These are phyloP conservation scores for Plasmodium relictum DNA, from an alignment of 169 alveolate species.

Conservation along the genomic window DNA sequence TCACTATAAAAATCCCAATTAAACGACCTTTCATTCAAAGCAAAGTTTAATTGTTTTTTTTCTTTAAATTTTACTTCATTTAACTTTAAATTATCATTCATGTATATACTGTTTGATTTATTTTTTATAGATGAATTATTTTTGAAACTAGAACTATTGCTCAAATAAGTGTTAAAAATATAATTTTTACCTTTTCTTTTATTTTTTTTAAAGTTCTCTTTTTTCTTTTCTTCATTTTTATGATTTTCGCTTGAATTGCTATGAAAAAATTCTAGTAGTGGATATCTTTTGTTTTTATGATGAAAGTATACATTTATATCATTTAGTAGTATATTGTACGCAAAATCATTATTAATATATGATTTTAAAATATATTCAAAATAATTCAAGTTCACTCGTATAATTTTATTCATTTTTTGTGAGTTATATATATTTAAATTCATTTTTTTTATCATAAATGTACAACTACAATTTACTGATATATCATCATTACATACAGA, in stretches of 20 bases:
- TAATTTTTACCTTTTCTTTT: constrained; percentile 35
- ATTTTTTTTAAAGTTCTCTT: constrained; percentile 1
- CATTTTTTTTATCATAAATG: not conserved
- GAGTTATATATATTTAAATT: constrained; percentile 3
- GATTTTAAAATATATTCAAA: constrained; percentile 22
- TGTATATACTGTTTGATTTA: not conserved
- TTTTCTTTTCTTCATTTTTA: constrained; percentile 16
- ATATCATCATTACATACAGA: not conserved
- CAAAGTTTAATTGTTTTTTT: not conserved
- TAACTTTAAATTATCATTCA: not conserved
- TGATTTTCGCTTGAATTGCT: not conserved
- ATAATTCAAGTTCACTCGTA: constrained; percentile 7
- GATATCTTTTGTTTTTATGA: constrained; percentile 43
- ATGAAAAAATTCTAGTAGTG: constrained; percentile 21
- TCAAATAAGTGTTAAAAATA: constrained; percentile 22
- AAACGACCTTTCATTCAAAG: not conserved
- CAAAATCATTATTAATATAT: constrained; percentile 50
- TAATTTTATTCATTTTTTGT: constrained; percentile 20
- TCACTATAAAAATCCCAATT: not conserved
- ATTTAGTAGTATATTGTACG: constrained; percentile 23
- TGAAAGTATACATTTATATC: constrained; percentile 16
- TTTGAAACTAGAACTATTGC: not conserved
- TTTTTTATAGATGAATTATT: not conserved
- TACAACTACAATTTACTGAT: constrained; percentile 23
- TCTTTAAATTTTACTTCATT: not conserved